Evolutionary conservation across 2,329 filamentous ascomycete species (phyloP).

Genomic region (Berkeleyomyces rouxiae): DNA sequence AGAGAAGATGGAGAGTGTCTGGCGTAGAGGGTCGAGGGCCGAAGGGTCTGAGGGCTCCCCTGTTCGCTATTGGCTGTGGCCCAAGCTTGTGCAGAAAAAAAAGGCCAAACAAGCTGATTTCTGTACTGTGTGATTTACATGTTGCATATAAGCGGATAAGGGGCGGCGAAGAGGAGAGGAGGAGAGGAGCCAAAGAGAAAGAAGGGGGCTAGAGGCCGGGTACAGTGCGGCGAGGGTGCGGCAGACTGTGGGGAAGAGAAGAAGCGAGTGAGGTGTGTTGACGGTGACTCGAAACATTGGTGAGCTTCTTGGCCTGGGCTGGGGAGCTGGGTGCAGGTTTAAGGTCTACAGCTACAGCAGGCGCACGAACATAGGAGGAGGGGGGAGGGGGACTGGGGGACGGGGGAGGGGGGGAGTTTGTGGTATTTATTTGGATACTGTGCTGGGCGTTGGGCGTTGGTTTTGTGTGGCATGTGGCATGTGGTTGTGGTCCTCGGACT

Average conservation of each 20-base stretch:
- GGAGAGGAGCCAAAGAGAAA: not conserved
- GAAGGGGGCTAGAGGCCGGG: not conserved
- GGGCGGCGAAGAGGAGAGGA: not conserved
- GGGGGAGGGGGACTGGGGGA: not conserved
- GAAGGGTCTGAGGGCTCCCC: not conserved
- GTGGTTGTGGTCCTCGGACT: no score
- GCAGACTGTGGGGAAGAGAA: not conserved
- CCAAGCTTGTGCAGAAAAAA: not conserved
- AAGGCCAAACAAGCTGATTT: not conserved
- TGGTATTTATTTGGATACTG: not conserved
- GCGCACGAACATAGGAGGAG: not conserved
- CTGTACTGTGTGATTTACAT: constrained; percentile 1
- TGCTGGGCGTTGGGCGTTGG: no score
- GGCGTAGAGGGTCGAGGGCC: not conserved
- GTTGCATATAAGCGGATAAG: not conserved
- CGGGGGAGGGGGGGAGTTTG: no score
- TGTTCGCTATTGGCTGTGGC: not conserved
- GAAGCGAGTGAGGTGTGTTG: not conserved
- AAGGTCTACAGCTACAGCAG: no score
- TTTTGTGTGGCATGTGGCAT: no score
- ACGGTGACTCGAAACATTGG: not conserved
- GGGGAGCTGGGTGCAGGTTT: not conserved
- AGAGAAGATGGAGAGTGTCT: no score
- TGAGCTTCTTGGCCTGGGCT: not conserved
- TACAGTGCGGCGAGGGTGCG: not conserved